These are phyloP conservation scores for Solidago caesia DNA, from an alignment of 129 eudicot genomes.

Conservation along the genomic window DNA sequence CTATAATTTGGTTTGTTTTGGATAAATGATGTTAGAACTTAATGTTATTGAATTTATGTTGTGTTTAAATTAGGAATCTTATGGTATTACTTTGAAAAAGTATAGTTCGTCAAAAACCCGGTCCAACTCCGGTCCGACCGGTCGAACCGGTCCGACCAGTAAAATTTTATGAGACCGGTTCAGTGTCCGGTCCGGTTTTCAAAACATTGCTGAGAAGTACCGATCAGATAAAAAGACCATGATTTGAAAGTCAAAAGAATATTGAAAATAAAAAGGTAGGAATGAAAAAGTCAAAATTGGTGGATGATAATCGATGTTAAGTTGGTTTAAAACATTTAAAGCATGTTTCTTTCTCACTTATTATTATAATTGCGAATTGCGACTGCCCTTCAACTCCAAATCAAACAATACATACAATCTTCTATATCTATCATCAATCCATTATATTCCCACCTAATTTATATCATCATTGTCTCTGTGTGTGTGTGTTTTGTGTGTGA, in stretches of 20 bases:
- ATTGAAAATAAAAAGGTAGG: neutral
- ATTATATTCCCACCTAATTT: constrained; percentile 27
- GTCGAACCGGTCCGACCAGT: too few species aligned
- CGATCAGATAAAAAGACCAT: neutral
- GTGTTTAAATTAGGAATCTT: too few species aligned
- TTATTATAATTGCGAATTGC: too few species aligned
- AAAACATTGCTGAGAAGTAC: neutral
- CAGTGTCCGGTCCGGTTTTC: too few species aligned
- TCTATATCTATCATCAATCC: neutral
- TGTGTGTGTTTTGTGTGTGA: constrained; percentile 18
- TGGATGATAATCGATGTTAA: neutral
- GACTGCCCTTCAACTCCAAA: too few species aligned
- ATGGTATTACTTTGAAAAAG: too few species aligned
- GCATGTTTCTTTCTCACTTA: constrained; percentile 4
- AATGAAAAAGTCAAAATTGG: constrained; percentile 14
- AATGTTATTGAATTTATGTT: too few species aligned
- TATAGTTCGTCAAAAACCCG: too few species aligned
- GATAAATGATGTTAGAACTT: too few species aligned
- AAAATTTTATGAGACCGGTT: too few species aligned
- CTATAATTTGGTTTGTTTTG: too few species aligned
- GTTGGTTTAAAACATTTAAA: neutral
- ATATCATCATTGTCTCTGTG: neutral
- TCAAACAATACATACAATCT: neutral
- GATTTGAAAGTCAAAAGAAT: neutral
- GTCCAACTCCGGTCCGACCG: too few species aligned